Conservation (phyloP, 2,329 filamentous ascomycete species). For the Cladosporium sp. region DNA sequence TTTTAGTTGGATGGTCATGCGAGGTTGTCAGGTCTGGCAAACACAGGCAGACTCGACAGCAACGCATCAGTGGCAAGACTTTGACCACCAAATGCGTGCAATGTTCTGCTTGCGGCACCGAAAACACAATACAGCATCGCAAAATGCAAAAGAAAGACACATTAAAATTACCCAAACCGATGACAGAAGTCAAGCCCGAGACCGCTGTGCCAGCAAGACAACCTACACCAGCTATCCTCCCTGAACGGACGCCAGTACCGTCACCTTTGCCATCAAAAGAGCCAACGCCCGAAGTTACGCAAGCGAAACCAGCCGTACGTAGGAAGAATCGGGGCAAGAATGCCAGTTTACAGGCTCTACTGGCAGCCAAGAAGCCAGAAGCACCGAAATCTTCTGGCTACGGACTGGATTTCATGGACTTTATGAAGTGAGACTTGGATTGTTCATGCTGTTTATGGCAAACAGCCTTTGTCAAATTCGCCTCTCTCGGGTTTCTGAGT, state of each 20-base stretch:
- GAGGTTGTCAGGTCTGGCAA: not conserved
- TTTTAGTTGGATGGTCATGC: slow-evolving; percentile 8
- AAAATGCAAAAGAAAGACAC: not conserved
- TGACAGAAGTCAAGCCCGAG: not conserved
- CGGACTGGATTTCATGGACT: slow-evolving; percentile 20
- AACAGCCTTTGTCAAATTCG: not conserved
- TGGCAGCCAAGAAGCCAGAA: slow-evolving; percentile 13
- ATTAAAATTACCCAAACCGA: too few species aligned
- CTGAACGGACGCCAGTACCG: not conserved
- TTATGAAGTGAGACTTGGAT: slow-evolving; percentile 14
- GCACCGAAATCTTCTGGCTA: slow-evolving; percentile 11
- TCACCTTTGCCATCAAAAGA: not conserved
- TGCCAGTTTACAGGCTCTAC: slow-evolving; percentile 16
- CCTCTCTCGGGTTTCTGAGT: not conserved
- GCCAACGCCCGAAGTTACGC: not conserved
- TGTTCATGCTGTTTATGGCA: too few species aligned
- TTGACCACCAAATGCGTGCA: slow-evolving; percentile 13
- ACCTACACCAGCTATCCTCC: not conserved
- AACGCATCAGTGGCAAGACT: slow-evolving; percentile 3
- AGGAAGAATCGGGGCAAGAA: slow-evolving; percentile 18
- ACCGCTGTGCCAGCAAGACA: not conserved
- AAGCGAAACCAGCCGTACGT: slow-evolving; percentile 3
- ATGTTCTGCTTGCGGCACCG: slow-evolving; percentile 14
- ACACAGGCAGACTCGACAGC: slow-evolving; percentile 13
- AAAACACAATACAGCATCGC: not conserved